Percentiles rank a stretch among this genome's conserved stretches.
phyloP scores from a whole-genome alignment of 208 protist genomes.

The Phytomonas sp. region DNA sequence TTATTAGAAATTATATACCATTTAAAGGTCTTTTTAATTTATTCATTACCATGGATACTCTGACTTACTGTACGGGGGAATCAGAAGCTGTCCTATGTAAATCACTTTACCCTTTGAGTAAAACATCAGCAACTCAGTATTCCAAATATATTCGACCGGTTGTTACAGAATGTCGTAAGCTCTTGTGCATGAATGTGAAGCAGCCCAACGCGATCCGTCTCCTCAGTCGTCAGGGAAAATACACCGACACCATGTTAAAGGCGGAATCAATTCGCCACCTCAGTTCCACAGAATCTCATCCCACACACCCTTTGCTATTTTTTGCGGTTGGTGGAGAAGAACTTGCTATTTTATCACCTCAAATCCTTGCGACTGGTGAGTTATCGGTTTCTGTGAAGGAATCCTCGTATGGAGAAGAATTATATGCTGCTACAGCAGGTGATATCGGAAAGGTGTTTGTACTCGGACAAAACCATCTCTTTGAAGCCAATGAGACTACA shows the following conservation, averaged over 20 bases:
- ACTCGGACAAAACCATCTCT: constrained; percentile 47
- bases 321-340: constrained; percentile 62
- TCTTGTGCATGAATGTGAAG: constrained; percentile 80
- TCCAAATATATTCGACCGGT: constrained; percentile 30
- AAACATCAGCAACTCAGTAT: constrained; percentile 52
- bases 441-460: constrained; percentile 48
- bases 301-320: constrained; percentile 49
- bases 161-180: constrained; percentile 49
- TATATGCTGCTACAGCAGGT: constrained; percentile 53
- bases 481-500: constrained; percentile 58
- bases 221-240: constrained; percentile 63
- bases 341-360: constrained; percentile 52
- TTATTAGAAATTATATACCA: constrained; percentile 1
- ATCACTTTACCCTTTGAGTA: constrained; percentile 58
- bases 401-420: constrained; percentile 40
- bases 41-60: constrained; percentile 50
- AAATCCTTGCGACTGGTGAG: constrained; percentile 59
- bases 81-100: constrained; percentile 46
- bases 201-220: constrained; percentile 71
- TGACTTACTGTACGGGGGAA: constrained; percentile 51
- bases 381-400: constrained; percentile 36
- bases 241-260: constrained; percentile 48
- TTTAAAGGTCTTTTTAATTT: not conserved
- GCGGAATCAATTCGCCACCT: constrained; percentile 38
- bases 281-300: constrained; percentile 41